Evolutionary conservation across 176 grass and related monocot genomes (phyloP), one percentile per base, ranked within the genome.

Genomic region (Canna indica): DNA sequence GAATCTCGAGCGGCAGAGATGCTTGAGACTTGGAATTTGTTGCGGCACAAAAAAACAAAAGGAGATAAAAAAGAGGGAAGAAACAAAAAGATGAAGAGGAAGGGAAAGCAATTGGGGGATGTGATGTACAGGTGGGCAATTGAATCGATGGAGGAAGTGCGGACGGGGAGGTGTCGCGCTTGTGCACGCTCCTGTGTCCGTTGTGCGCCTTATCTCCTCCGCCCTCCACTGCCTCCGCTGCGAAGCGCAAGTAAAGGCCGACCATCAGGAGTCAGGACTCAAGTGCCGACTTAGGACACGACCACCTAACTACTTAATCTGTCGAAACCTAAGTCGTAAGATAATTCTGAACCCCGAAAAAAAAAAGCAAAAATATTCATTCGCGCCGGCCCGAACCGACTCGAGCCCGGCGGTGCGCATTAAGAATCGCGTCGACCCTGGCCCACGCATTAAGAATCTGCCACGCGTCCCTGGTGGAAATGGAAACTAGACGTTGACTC

Each of bases 151-250:
- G 24, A 12, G 20, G 50, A 56, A 33, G 35, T 36, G 32, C 41
- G 41, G 30, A 27, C 11, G 24, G 14, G 7, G 33, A 56, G 35
- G n/a, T 36, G 32, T 73, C 50, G 52, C 9, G 22, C 63, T 38
- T 66, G 35, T 22, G 63, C 63, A 4, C 13, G 9, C 32, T 11
- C 61, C 61, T 36, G 13, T 20, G 61, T 36, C 32, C 30, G 63
- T 66, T 38, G 71, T 73, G 71, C 71, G 71, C 35, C 71, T 73
- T 73, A 73, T 73, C 71, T 30, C 53, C 25, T 5, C 53, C 53
- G 8, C 53, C 53, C 10, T 22, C 25, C n/a, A n/a, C 24, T 25
- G 25, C 22, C 52, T 7, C n/a, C n/a, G 6, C 11, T 11, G 53
- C n/a, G 7, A 58, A 26, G 26, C 53, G 53, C 53, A 58, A 3